phyloP scores from a whole-genome alignment of 345 rosid species.

The Salix viminalis region DNA sequence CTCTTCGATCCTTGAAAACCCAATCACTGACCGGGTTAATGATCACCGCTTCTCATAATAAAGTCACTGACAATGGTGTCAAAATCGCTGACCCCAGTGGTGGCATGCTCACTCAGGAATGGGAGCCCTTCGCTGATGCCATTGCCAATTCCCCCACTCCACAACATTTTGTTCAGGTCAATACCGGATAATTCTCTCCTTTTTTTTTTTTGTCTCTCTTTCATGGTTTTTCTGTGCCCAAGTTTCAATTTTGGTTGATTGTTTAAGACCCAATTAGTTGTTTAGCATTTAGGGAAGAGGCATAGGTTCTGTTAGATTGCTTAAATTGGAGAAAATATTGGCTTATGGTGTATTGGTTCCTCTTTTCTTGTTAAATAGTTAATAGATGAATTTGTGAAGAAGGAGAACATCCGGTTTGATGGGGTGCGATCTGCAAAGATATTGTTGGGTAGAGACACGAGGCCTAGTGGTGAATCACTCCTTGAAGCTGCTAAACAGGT shows the following conservation, averaged over 20 bases:
- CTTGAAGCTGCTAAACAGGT: conserved; percentile 75
- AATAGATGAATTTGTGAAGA: conserved; percentile 53
- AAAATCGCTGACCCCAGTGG: conserved; percentile 85
- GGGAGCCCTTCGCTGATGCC: conserved; percentile 92
- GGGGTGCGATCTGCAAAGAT: conserved; percentile 51
- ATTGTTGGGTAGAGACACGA: conserved; percentile 80
- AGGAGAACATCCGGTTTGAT: conserved; percentile 51
- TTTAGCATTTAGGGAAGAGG: too few relatives aligned
- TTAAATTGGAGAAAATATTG: not conserved
- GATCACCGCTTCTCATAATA: conserved; percentile 95
- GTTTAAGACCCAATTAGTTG: too few relatives aligned
- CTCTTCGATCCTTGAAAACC: conserved; percentile 77
- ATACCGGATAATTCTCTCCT: not conserved
- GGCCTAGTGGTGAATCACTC: conserved; percentile 92
- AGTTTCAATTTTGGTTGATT: too few relatives aligned
- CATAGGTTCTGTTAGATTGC: not conserved
- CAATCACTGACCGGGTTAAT: conserved; percentile 61
- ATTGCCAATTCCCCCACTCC: conserved; percentile 66
- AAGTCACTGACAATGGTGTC: conserved; percentile 78
- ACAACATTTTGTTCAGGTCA: conserved; percentile 47
- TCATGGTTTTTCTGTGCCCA: not conserved
- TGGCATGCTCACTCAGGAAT: conserved; percentile 81
- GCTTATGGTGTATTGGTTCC: not conserved
- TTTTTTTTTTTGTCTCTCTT: not conserved
- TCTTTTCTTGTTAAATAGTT: conserved; percentile 31